Conservation (phyloP, 371 early-diverging fungal species). For the Actinomucor elegans region DNA sequence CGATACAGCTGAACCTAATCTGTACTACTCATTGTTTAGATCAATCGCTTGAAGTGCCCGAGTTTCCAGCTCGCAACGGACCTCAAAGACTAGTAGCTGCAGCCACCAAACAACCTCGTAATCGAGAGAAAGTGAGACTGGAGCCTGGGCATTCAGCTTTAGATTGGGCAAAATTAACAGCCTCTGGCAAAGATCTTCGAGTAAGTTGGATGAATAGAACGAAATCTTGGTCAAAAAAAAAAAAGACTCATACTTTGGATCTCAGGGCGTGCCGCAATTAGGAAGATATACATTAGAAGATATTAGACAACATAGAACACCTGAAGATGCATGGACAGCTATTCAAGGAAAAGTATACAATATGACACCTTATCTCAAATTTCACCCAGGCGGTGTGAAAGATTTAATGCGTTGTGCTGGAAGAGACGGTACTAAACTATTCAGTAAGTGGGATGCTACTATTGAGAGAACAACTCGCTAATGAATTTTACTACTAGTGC, state of each 20-base stretch:
- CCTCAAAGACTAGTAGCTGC: constrained; percentile 53
- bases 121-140: constrained; percentile 77
- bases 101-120: constrained; percentile 48
- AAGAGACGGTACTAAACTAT: constrained; percentile 90
- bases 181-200: constrained; percentile 76
- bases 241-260: not conserved
- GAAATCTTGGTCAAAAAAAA: too few species aligned
- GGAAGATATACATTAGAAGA: constrained; percentile 76
- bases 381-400: constrained; percentile 90
- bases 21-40: too few species aligned
- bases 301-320: constrained; percentile 73
- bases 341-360: constrained; percentile 94
- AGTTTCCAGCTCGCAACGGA: constrained; percentile 49
- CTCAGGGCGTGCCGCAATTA: constrained; percentile 60
- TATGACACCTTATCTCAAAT: constrained; percentile 90
- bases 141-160: constrained; percentile 90
- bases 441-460: constrained; percentile 57
- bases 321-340: constrained; percentile 93
- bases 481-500: constrained; percentile 39
- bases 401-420: constrained; percentile 95
- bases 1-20: too few species aligned
- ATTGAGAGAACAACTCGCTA: not conserved
- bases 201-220: too few species aligned
- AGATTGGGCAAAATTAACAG: constrained; percentile 89
- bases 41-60: constrained; percentile 37